Conservation (phyloP, 2,329 filamentous ascomycete species). For the Trichoderma brevicompactum region DNA sequence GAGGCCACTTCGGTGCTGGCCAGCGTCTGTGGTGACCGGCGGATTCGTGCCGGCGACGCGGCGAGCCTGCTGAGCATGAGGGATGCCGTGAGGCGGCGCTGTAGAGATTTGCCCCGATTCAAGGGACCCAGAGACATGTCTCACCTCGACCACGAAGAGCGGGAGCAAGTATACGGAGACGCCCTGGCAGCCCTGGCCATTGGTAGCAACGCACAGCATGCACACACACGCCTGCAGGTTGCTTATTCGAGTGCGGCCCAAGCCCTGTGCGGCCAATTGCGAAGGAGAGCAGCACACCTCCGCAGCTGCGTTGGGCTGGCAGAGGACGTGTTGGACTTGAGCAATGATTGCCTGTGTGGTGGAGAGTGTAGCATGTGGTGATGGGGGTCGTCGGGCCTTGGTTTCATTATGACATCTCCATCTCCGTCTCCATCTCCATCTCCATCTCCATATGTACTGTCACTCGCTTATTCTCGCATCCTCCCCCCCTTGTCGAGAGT, state of each 20-base stretch:
- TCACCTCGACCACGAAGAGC: slow-evolving; percentile 16
- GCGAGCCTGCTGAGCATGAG: not conserved
- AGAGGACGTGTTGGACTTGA: slow-evolving; percentile 8
- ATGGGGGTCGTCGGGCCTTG: not conserved
- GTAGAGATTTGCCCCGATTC: not conserved
- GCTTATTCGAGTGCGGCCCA: slow-evolving; percentile 14
- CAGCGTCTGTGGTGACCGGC: slow-evolving; percentile 1
- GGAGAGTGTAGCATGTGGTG: slow-evolving; percentile 11
- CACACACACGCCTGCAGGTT: slow-evolving; percentile 9
- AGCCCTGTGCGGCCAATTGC: slow-evolving; percentile 13
- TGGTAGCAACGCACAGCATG: not conserved
- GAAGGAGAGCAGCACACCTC: slow-evolving; percentile 13
- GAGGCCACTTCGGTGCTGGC: slow-evolving; percentile 6
- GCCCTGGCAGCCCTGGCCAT: not conserved
- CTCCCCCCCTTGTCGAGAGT: not conserved
- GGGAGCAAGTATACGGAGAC: slow-evolving; percentile 12
- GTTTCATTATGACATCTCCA: not conserved
- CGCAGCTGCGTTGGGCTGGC: not conserved
- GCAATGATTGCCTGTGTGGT: slow-evolving; percentile 13
- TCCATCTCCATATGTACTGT: too few species aligned
- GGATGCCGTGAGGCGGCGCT: slow-evolving; percentile 10
- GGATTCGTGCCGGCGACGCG: slow-evolving; percentile 2
- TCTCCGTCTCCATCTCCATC: too few species aligned
- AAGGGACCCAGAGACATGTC: not conserved
- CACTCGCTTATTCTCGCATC: too few species aligned